A percentile compares a stretch with the other conserved stretches of the same genome.
phyloP scores from a whole-genome alignment of 768 basidiomycete genomes.

The Kwoniella dejecticola region DNA sequence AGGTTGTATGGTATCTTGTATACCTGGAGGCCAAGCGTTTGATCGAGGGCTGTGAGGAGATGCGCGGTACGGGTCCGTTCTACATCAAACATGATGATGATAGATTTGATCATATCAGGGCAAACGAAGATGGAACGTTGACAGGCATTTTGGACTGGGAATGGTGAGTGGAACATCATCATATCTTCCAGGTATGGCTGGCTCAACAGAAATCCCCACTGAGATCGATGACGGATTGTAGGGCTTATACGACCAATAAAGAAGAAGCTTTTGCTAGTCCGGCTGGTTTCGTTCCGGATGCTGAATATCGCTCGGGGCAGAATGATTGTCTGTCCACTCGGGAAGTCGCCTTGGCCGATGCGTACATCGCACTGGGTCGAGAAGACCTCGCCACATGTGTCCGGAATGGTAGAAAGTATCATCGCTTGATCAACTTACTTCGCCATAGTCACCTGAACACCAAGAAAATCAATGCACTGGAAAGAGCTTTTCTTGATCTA shows the following conservation, averaged over 20 bases:
- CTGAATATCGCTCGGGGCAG: background rate
- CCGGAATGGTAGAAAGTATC: constrained; percentile 11
- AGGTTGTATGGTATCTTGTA: constrained; percentile 4
- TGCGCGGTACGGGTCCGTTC: constrained; percentile 9
- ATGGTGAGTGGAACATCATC: constrained; percentile 23
- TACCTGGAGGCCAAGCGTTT: constrained; percentile 11
- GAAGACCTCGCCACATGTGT: constrained; percentile 18
- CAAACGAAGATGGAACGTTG: constrained; percentile 41
- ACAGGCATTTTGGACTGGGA: constrained; percentile 55
- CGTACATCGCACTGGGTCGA: constrained; percentile 14
- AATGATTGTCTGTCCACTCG: background rate
- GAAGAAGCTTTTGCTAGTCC: constrained; percentile 5
- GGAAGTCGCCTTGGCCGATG: constrained; percentile 5
- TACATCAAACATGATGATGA: constrained; percentile 43
- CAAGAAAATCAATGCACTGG: background rate
- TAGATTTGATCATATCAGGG: constrained; percentile 49
- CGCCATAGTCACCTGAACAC: background rate
- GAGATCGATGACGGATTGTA: background rate
- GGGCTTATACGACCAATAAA: constrained; percentile 8
- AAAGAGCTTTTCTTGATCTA: background rate
- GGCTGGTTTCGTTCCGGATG: background rate
- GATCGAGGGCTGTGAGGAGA: constrained; percentile 17
- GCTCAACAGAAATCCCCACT: background rate
- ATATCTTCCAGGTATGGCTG: background rate
- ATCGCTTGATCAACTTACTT: background rate